These are phyloP conservation scores for Macrophomina phaseolina DNA, from an alignment of 2,329 filamentous ascomycete species.

Conservation along the genomic window DNA sequence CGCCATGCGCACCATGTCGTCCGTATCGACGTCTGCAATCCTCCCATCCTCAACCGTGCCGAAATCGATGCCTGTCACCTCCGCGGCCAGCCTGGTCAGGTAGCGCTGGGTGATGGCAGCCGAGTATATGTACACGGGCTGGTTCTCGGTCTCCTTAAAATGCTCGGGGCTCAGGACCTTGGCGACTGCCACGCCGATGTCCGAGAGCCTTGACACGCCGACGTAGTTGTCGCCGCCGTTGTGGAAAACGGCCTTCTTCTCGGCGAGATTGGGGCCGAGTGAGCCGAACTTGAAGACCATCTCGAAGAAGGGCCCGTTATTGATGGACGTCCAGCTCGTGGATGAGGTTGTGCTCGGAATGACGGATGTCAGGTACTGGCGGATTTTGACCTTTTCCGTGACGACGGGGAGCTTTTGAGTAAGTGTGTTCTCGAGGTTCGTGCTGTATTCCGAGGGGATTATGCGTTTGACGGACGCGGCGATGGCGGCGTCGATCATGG, in stretches of 20 bases:
- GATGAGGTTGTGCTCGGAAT: not conserved
- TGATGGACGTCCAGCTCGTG: conserved; percentile 7
- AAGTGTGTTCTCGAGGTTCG: conserved; percentile 27
- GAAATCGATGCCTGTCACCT: not conserved
- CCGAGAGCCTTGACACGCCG: not conserved
- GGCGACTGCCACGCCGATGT: not conserved
- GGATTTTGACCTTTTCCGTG: conserved; percentile 28
- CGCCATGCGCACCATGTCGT: not conserved
- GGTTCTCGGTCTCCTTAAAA: not conserved
- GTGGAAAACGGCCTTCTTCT: not conserved
- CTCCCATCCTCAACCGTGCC: not conserved
- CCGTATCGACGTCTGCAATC: not conserved
- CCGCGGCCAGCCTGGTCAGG: not conserved
- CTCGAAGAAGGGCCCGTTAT: conserved; percentile 2
- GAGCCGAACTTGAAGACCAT: not conserved
- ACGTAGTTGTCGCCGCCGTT: conserved; percentile 4
- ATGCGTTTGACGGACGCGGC: conserved; percentile 41
- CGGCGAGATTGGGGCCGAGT: not conserved
- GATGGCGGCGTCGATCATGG: conserved; percentile 43
- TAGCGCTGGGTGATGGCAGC: conserved; percentile 5
- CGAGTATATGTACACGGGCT: conserved; percentile 1
- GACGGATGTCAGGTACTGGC: conserved; percentile 23
- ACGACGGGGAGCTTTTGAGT: conserved; percentile 27
- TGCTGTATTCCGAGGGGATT: conserved; percentile 43
- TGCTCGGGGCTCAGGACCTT: not conserved